Conservation (phyloP, 495 filamentous ascomycete genomes). For the Tuber umbilicatum region DNA sequence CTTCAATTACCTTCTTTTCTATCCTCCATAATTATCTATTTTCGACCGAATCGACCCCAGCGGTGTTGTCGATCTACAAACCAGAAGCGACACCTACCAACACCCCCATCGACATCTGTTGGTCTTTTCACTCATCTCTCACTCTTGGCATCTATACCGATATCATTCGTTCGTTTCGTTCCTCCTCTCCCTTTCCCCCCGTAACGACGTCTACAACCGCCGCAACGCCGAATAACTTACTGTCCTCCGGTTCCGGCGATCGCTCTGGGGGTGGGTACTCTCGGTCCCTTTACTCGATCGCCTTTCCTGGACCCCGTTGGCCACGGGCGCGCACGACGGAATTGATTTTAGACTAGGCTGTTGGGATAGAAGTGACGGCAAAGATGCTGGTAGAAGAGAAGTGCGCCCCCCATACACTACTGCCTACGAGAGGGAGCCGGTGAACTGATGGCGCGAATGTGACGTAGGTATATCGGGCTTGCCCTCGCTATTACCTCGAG, state of each 20-base stretch:
- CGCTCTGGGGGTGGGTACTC: constrained; percentile 21
- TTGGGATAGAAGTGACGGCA: constrained; percentile 10
- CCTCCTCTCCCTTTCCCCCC: constrained; percentile 10
- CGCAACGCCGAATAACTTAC: not conserved
- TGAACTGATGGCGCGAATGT: constrained; percentile 44
- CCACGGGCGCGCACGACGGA: constrained; percentile 19
- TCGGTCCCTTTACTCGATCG: constrained; percentile 8
- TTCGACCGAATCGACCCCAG: not conserved
- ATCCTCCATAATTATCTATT: not conserved
- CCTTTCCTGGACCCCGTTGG: constrained; percentile 7
- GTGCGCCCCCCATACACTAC: constrained; percentile 50
- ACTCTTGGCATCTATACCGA: not conserved
- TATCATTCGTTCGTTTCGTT: constrained; percentile 5
- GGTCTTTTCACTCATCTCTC: not conserved
- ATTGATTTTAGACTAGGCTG: constrained; percentile 18
- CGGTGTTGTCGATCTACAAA: not conserved
- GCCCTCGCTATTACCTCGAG: constrained; percentile 83
- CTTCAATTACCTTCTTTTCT: not conserved
- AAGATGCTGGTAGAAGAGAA: constrained; percentile 70
- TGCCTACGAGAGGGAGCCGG: constrained; percentile 10
- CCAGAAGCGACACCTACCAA: not conserved
- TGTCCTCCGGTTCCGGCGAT: not conserved
- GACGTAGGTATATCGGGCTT: constrained; percentile 76
- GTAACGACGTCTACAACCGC: constrained; percentile 8
- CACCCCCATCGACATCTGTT: not conserved